Evolutionary conservation across 2,329 filamentous ascomycete genomes (phyloP).

Genomic region (Aspergillus arachidicola): DNA sequence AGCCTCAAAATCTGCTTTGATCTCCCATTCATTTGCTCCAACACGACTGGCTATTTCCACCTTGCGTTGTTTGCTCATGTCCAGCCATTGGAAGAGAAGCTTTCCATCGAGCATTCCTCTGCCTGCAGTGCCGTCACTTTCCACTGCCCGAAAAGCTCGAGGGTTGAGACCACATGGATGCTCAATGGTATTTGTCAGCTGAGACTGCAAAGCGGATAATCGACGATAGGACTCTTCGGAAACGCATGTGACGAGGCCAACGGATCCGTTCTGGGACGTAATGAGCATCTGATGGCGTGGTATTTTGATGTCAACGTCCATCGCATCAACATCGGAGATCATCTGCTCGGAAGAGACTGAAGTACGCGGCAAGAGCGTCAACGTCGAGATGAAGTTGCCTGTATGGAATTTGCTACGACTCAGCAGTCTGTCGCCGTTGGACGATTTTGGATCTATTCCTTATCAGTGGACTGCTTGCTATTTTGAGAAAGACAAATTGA

Average conservation of each 20-base stretch:
- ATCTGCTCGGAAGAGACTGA: conserved; percentile 48
- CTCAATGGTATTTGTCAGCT: conserved; percentile 74
- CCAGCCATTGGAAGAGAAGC: conserved; percentile 73
- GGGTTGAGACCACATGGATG: conserved; percentile 82
- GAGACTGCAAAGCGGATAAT: conserved; percentile 76
- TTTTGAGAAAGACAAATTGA: conserved; percentile 22
- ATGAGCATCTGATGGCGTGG: conserved; percentile 64
- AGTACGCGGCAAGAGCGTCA: conserved; percentile 74
- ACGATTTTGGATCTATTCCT: conserved; percentile 78
- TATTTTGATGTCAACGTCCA: conserved; percentile 39
- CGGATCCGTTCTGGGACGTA: conserved; percentile 72
- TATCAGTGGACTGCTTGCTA: conserved; percentile 5
- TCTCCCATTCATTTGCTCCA: conserved; percentile 67
- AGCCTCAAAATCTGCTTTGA: conserved; percentile 70
- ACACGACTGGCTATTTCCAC: conserved; percentile 74
- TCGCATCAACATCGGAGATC: conserved; percentile 38
- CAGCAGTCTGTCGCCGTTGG: conserved; percentile 83
- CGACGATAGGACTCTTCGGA: conserved; percentile 81
- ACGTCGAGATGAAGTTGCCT: conserved; percentile 74
- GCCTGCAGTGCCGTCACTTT: conserved; percentile 53
- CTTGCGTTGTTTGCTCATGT: conserved; percentile 71
- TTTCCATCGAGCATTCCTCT: conserved; percentile 76
- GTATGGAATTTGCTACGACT: conserved; percentile 87
- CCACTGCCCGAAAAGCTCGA: conserved; percentile 69
- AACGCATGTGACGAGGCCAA: conserved; percentile 76